A percentile compares a stretch with the other conserved stretches of the same genome.
phyloP scores from a whole-genome alignment of 768 basidiomycete species.

The Serendipita indica region DNA sequence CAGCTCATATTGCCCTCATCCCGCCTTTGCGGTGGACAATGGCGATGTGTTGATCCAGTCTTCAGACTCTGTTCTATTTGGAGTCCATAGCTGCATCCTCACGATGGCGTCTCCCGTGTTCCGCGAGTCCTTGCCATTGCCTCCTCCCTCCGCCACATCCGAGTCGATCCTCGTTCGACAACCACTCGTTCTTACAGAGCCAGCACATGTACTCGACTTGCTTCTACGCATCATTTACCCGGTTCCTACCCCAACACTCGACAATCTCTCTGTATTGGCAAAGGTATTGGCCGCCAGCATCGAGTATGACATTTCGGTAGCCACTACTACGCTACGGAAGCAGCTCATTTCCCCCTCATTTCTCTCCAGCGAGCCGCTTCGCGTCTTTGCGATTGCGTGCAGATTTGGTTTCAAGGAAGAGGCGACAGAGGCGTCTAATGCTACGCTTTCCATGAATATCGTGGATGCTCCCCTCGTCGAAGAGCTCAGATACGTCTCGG shows the following conservation, averaged over 20 bases:
- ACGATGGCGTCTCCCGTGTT: conserved; percentile 54
- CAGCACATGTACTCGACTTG: conserved; percentile 28
- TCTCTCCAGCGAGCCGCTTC: conserved; percentile 33
- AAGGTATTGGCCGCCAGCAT: conserved; percentile 36
- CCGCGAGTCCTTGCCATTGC: conserved; percentile 48
- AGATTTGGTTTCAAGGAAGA: conserved; percentile 51
- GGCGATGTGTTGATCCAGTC: not conserved
- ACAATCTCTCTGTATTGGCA: conserved; percentile 39
- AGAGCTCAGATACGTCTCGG: conserved; percentile 50
- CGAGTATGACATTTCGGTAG: conserved; percentile 48
- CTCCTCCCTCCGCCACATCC: conserved; percentile 29
- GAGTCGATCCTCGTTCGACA: conserved; percentile 12
- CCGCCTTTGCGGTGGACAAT: not conserved
- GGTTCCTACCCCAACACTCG: conserved; percentile 36
- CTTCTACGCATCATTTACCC: conserved; percentile 52
- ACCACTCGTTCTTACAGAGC: conserved; percentile 41
- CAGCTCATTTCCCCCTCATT: conserved; percentile 38
- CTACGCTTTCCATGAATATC: conserved; percentile 40
- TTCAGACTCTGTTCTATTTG: conserved; percentile 33
- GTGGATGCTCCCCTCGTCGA: conserved; percentile 43
- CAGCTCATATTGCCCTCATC: no score
- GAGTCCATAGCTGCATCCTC: conserved; percentile 47
- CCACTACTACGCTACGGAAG: conserved; percentile 34
- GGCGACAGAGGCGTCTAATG: conserved; percentile 41
- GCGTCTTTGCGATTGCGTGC: conserved; percentile 58